phyloP scores from a whole-genome alignment of 179 eudicot species.

The Carnegiea gigantea region DNA sequence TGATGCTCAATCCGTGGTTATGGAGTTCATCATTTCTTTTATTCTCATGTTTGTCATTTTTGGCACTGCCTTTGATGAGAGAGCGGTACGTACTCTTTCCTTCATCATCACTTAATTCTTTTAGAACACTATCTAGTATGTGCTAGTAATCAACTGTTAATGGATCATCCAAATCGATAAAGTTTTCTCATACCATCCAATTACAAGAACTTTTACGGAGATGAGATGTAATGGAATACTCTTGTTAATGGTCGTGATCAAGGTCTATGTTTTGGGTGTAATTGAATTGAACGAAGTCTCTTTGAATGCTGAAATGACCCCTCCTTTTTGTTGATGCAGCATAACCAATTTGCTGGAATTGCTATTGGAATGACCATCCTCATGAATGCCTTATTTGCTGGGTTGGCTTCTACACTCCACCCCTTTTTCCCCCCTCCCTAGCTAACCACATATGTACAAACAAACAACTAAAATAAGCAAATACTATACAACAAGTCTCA shows the following conservation, averaged over 20 bases:
- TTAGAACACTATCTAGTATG: too few relatives aligned
- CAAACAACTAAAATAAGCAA: not conserved
- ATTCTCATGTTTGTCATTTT: conserved; percentile 71
- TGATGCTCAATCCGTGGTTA: conserved; percentile 45
- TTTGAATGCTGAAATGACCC: too few relatives aligned
- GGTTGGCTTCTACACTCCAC: conserved; percentile 20
- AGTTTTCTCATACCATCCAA: too few relatives aligned
- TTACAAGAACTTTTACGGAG: too few relatives aligned
- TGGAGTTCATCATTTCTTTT: conserved; percentile 67
- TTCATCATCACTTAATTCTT: not conserved
- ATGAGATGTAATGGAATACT: too few relatives aligned
- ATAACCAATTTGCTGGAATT: conserved; percentile 37
- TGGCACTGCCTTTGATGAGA: conserved; percentile 52
- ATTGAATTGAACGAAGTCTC: too few relatives aligned
- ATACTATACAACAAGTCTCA: not conserved
- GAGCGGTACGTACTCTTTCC: conserved; percentile 48
- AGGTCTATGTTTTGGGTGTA: too few relatives aligned
- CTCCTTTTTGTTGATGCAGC: conserved; percentile 14
- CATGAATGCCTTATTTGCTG: conserved; percentile 40
- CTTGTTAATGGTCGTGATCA: too few relatives aligned
- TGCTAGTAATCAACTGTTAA: too few relatives aligned
- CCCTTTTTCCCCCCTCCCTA: not conserved
- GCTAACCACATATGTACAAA: not conserved
- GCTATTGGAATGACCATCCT: conserved; percentile 44
- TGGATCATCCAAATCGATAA: too few relatives aligned